Base-by-base conservation (phyloP, 2,329 filamentous ascomycete species). In the Corniculantispora saksenae region DNA sequence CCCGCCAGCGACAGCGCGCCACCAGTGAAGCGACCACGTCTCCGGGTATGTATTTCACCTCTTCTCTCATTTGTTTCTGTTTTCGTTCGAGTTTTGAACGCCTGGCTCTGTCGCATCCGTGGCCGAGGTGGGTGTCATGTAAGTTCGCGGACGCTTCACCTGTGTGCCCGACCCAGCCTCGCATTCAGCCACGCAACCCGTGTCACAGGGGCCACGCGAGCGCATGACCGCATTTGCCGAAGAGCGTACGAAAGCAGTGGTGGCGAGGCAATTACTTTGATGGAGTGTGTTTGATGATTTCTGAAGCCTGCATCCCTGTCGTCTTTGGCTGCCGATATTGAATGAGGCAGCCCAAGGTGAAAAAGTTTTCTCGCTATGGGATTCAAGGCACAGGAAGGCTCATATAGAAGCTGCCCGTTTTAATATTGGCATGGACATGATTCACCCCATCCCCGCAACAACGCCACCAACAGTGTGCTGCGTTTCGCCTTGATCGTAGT, bases 281-380 rank as follows among this genome's bases (percentile, higher is more conserved):
- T 61, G 32, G 32, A 27, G 3, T 43, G 21, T 35, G 2, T n/a
- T 56, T 15, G 3, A 8, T 17, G n/a, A 47, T 32, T 47, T n/a
- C 58, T 47, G 45, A 38, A n/a, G 43, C 45, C 21, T 61, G 58
- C 32, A 61, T 50, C 38, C 45, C 55, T 40, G 40, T 45, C 58
- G 40, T 51, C 21, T 61, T 43, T 47, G 38, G 27, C 58, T 29
- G 58, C 58, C 32, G 50, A 51, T 61, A 61, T 47, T 61, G 47
- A 32, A 15, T 17, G 25, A 3, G 27, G 58, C 58, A 51, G n/a
- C 25, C 29, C 25, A 40, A 40, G n/a, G 58, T 61, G 38, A 40
- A 61, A 40, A 51, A n/a, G 21, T 38, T 50, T 12, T 13, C n/a
- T 38, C 45, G n/a, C n/a, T n/a, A 43, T 23, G 8, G 29, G n/a